A percentile compares a stretch with the other conserved stretches of the same genome.
These are phyloP conservation scores for Phytopythium cucurbitacearum DNA, from an alignment of 352 stramenopile genomes.

Conservation along the genomic window DNA sequence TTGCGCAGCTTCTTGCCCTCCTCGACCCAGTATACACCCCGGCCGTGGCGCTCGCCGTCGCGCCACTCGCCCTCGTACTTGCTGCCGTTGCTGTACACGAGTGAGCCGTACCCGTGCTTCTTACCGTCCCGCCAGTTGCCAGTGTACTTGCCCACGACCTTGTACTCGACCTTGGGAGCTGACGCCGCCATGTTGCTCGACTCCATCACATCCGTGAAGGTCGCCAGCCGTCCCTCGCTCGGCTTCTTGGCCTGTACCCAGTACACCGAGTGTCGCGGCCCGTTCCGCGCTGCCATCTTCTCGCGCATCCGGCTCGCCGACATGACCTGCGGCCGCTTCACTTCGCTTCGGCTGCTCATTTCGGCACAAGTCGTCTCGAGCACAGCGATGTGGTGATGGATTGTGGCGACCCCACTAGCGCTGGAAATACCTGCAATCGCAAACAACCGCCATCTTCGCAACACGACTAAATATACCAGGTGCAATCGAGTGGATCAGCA, in stretches of 20 bases:
- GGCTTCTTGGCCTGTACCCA: slow-evolving; percentile 58
- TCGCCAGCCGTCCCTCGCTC: slow-evolving; percentile 18
- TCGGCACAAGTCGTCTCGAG: no score
- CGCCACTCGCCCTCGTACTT: slow-evolving; percentile 89
- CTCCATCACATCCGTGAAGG: slow-evolving; percentile 32
- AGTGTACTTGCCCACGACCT: slow-evolving; percentile 84
- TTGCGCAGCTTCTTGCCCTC: slow-evolving; percentile 68
- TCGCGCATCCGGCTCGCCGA: slow-evolving; percentile 46
- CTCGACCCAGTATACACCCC: slow-evolving; percentile 76
- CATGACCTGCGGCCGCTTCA: neutral
- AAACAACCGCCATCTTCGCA: no score
- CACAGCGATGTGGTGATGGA: no score
- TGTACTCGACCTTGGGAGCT: slow-evolving; percentile 49
- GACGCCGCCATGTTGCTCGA: slow-evolving; percentile 28
- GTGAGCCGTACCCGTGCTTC: slow-evolving; percentile 90
- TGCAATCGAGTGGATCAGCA: no score
- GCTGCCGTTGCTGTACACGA: slow-evolving; percentile 88
- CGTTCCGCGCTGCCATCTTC: slow-evolving; percentile 55
- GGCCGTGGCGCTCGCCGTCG: slow-evolving; percentile 76
- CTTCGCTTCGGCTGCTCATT: no score
- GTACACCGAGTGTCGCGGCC: slow-evolving; percentile 72
- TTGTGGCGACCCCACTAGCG: no score
- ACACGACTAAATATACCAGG: no score
- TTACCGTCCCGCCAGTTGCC: slow-evolving; percentile 91
- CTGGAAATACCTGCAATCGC: no score